Base-by-base conservation (phyloP, 805 yeast species). In the Zygotorulaspora danielsina region DNA sequence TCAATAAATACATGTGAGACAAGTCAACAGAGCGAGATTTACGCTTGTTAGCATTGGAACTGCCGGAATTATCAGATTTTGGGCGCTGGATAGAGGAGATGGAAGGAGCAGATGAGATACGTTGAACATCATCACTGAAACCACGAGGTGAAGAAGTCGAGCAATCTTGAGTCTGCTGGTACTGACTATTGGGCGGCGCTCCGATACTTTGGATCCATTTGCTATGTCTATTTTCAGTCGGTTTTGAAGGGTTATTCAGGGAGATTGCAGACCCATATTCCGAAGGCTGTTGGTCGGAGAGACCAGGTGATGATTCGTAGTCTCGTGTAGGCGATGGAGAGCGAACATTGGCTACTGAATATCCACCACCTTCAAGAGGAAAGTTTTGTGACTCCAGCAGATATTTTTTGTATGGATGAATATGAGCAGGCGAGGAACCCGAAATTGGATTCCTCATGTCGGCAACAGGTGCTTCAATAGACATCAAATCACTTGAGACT, bases 1-100 rank as follows among this genome's bases (percentile, higher is more conserved):
- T 64, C 50, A 60, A 48, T 35, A 63, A 44, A 43, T 69, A 68
- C 46, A 69, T 37, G 40, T 69, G 72, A 2, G 73, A 69, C 26
- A 69, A 46, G 48, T 69, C 72, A 6, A 66, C 65, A 1, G 72
- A 67, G 35, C 54, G 59, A 1, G 68, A 57, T 24, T 54, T 50
- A 34, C 60, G 57, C 34, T 47, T 51, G 7, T 27, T 38, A 24
- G 17, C 17, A 16, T 32, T 26, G 27, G 26, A 16, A 13, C 20
- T n/a, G 12, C 27, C 20, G 8, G 34, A 28, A 25, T 19, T 32
- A 20, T 17, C 19, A n/a, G 34, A n/a, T 10, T 39, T 38, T 11
- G 25, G 36, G 16, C 34, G 27, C 31, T 33, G 39, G 15, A 40
- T 39, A 13, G 47, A 39, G 11, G 33, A 32, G n/a, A 26, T 37